Conservation (phyloP, 495 filamentous ascomycete species). For the Cercophora sp. region DNA sequence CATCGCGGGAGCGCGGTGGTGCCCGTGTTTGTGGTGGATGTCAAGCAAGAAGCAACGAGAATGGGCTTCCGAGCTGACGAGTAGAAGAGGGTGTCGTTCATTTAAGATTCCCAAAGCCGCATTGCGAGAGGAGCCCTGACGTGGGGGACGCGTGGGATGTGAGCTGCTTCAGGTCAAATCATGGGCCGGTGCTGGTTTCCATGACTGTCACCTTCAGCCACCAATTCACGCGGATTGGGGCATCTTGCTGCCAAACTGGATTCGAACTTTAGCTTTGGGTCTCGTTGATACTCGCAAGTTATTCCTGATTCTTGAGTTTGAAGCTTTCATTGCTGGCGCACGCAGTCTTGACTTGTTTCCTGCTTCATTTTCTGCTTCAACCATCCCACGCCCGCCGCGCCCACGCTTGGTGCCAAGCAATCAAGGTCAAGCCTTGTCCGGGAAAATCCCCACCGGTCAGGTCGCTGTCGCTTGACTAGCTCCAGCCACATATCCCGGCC, state of each 20-base stretch:
- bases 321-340: too few relatives aligned
- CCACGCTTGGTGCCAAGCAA: too few relatives aligned
- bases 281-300: too few relatives aligned
- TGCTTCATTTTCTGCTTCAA: too few relatives aligned
- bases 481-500: slow-evolving; percentile 1
- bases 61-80: not conserved
- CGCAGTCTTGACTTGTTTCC: too few relatives aligned
- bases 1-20: not conserved
- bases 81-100: slow-evolving; percentile 17
- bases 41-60: not conserved
- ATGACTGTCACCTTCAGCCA: slow-evolving; percentile 15
- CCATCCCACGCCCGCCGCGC: too few relatives aligned
- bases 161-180: slow-evolving; percentile 20
- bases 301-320: too few relatives aligned
- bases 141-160: slow-evolving; percentile 39
- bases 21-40: not conserved
- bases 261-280: too few relatives aligned
- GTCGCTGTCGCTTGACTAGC: too few relatives aligned
- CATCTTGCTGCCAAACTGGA: too few relatives aligned
- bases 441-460: too few relatives aligned
- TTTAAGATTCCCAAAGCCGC: slow-evolving; percentile 24
- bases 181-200: slow-evolving; percentile 14
- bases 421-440: too few relatives aligned
- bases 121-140: slow-evolving; percentile 16
- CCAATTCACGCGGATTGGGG: not conserved